Base-by-base conservation (phyloP, 2,329 filamentous ascomycete species). In the Orbilia quercus region DNA sequence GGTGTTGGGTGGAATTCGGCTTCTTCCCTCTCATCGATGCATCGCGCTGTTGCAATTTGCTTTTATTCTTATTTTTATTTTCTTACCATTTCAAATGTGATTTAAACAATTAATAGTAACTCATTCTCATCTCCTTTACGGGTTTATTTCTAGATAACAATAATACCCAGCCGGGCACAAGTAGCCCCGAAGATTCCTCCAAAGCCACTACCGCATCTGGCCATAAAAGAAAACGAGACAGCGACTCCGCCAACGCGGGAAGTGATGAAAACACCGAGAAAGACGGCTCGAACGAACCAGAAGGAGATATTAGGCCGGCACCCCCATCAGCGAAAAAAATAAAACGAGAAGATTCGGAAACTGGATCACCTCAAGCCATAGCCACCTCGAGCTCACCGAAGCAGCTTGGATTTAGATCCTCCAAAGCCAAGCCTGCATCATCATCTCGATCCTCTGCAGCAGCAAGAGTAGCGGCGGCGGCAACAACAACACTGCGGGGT, bases 71-170 rank as follows among this genome's bases (percentile, higher is more conserved):
- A 22, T 50, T 50, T 50, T n/a, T 23, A 5, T n/a, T 50, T 16
- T n/a, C 12, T 51, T 51, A 34, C 50, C 50, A 23, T 54, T 38
- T 44, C 28, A 55, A 48, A 60, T 66, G 69, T 65, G 54, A 73
- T 60, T 59, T 60, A 62, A 55, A 60, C 34, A 72, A 65, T 53
- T 48, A 70, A 59, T 72, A 73, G 53, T 73, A 73, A 73, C 66
- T 73, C 38, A 73, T 69, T 62, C 14, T 73, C 48, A 51, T 54
- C 54, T 50, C 42, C 55, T 16, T 45, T n/a, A n/a, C n/a, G n/a
- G 42, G 40, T 55, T 54, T 73, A 65, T 60, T 65, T 73, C 67
- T 73, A 73, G 69, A 66, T 42, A 62, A 48, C 42, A 55, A 25
- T 38, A 55, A 25, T 38, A 12, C 31, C 23, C 69, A 66, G 48